These are phyloP conservation scores for Cladorrhinum samala DNA, from an alignment of 495 filamentous ascomycete genomes.

Conservation along the genomic window DNA sequence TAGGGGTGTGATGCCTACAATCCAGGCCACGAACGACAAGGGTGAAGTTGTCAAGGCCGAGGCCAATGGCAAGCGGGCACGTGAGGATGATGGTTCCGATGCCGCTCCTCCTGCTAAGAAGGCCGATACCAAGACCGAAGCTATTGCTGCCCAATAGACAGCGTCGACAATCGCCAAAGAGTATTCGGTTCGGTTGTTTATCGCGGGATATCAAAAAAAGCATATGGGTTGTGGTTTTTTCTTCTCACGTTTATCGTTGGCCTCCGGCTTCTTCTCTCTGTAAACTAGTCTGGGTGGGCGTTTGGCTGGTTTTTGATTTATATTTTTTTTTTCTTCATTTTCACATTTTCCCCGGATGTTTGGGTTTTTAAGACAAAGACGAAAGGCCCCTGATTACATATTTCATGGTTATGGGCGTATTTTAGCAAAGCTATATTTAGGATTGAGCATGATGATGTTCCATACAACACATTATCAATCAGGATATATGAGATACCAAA, in stretches of 20 bases:
- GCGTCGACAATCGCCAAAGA: not conserved
- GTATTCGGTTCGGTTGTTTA: no score
- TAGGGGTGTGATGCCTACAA: constrained; percentile 21
- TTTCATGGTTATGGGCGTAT: no score
- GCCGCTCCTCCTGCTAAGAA: constrained; percentile 43
- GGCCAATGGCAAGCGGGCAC: constrained; percentile 38
- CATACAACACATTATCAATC: no score
- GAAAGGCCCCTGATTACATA: not conserved
- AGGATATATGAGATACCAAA: no score
- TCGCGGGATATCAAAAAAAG: no score
- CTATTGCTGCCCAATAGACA: constrained; percentile 11
- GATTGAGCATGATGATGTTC: no score
- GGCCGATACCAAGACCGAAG: constrained; percentile 39
- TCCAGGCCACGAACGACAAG: constrained; percentile 22
- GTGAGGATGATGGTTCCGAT: constrained; percentile 34
- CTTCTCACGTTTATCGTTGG: not conserved
- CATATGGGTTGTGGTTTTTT: not conserved
- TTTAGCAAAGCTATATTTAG: no score
- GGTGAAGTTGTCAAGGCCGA: constrained; percentile 31
- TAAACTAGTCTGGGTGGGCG: not conserved
- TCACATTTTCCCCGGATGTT: not conserved
- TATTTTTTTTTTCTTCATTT: not conserved
- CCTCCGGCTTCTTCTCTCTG: not conserved
- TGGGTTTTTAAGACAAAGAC: not conserved
- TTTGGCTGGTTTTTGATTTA: not conserved